Percentiles rank a stretch among this genome's conserved stretches.
Conservation (phyloP, 1,284 basidiomycete genomes). For the Phellopilus nigrolimitatus region DNA sequence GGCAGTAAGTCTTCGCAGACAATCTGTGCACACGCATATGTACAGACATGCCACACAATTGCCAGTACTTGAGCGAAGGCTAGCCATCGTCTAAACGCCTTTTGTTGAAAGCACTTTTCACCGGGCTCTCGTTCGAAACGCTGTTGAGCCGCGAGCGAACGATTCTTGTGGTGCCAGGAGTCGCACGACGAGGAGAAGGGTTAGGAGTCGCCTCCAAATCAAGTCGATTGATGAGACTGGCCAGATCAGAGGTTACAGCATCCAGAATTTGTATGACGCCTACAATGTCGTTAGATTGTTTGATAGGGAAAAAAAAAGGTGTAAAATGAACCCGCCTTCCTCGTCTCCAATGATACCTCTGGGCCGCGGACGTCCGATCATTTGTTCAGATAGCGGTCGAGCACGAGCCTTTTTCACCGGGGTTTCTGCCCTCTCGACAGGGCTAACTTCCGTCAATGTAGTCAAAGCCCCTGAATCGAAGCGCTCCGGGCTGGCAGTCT, state of each 20-base stretch:
- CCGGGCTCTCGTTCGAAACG: constrained; percentile 26
- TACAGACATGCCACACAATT: no score
- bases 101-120: constrained; percentile 24
- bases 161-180: not conserved
- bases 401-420: constrained; percentile 47
- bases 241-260: constrained; percentile 73
- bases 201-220: constrained; percentile 72
- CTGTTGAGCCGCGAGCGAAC: constrained; percentile 5
- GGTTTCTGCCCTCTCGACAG: constrained; percentile 31
- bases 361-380: constrained; percentile 45
- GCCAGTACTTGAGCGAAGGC: no score
- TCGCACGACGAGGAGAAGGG: constrained; percentile 19
- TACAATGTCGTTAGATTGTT: constrained; percentile 25
- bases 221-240: constrained; percentile 65
- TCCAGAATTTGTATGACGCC: constrained; percentile 66
- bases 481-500: constrained; percentile 51
- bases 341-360: constrained; percentile 49
- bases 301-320: not conserved
- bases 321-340: constrained; percentile 34
- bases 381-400: constrained; percentile 63
- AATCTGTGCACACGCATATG: no score
- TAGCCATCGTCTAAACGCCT: constrained; percentile 37
- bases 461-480: constrained; percentile 33
- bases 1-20: no score
- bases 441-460: constrained; percentile 22